Evolutionary conservation across 1,284 basidiomycete genomes (phyloP), one percentile per base, ranked within the genome.

Genomic region (Cryptococcus floricola): DNA sequence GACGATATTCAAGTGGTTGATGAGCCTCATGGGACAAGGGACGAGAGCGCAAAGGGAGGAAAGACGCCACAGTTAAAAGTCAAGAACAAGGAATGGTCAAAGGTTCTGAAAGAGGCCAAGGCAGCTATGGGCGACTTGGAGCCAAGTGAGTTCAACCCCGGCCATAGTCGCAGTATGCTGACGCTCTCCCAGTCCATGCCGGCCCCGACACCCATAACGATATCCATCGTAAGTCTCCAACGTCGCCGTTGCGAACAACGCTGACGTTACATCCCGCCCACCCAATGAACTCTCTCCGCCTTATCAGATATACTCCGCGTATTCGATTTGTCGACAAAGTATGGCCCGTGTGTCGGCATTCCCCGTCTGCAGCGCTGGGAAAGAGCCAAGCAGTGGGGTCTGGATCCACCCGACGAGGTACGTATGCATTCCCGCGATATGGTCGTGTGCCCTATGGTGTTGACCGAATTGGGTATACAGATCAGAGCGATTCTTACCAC

Each of bases 281-380:
- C 8, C 39, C 50, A 9, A 42, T 62, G 5, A 54, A 25, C 16
- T 46, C 23, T 28, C 25, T 19, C 34, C 3, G 23, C 23, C 19
- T 46, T 27, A n/a, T 31, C 81, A 89, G 74, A 85, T 80, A 87
- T 91, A 50, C 83, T 92, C 13, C 83, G 88, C 2, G 82, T 87
- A 2, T 93, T 92, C 65, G 90, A 93, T 73, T 76, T 88, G 83
- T 85, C 86, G 0, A 85, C 86, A 56, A 85, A 90, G 63, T 95
- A 86, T 69, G 92, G 92, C 0, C 92, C 92, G 2, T 91, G 87
- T 63, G 81, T 89, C 44, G 92, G 92, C 1, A 81, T 94, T 47
- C 83, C 85, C 13, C 84, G 93, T 44, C 78, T 96, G 25, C 85
- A 93, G 61, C 82, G 94, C 37, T 98, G 91, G 91, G 83, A 95